phyloP scores from a whole-genome alignment of 139 green algal species.

The Ostreobium quekettii region DNA sequence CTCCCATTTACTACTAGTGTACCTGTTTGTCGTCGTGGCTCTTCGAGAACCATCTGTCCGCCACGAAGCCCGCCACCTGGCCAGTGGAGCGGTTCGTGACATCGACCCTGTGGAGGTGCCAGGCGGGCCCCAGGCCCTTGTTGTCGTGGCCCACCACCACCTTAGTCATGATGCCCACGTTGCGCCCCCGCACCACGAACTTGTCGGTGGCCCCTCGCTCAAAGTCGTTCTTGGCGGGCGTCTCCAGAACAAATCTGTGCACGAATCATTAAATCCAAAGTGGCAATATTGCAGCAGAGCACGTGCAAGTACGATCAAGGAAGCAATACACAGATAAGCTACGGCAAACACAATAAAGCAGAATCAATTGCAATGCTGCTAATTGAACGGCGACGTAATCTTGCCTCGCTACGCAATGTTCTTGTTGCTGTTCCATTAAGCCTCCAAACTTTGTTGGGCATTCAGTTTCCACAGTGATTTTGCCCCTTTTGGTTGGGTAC shows the following conservation, averaged over 20 bases:
- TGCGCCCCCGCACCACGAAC: conserved; percentile 35
- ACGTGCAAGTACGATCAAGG: too few species aligned
- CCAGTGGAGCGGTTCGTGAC: conserved; percentile 18
- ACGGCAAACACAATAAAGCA: conserved; percentile 12
- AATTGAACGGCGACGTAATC: too few species aligned
- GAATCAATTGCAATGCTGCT: too few species aligned
- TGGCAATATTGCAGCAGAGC: too few species aligned
- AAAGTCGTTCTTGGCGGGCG: conserved; percentile 39
- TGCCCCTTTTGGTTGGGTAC: too few species aligned
- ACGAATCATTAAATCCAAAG: too few species aligned
- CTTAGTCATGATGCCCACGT: conserved; percentile 37
- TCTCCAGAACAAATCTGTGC: conserved; percentile 10
- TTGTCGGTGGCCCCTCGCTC: conserved; percentile 45
- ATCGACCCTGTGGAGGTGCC: conserved; percentile 44
- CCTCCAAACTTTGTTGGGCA: too few species aligned
- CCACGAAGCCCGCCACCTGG: not conserved
- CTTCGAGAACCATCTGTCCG: not conserved
- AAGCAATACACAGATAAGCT: too few species aligned
- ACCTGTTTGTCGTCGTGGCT: not conserved
- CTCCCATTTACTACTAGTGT: too few species aligned
- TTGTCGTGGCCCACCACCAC: conserved; percentile 37
- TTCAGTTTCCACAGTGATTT: too few species aligned
- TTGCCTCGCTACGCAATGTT: too few species aligned
- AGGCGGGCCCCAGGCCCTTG: conserved; percentile 39
- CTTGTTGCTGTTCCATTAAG: too few species aligned